Percentiles rank a stretch among this genome's conserved stretches.
These are phyloP conservation scores for Saksenaea oblongispora DNA, from an alignment of 371 early-diverging fungal species.

Conservation along the genomic window DNA sequence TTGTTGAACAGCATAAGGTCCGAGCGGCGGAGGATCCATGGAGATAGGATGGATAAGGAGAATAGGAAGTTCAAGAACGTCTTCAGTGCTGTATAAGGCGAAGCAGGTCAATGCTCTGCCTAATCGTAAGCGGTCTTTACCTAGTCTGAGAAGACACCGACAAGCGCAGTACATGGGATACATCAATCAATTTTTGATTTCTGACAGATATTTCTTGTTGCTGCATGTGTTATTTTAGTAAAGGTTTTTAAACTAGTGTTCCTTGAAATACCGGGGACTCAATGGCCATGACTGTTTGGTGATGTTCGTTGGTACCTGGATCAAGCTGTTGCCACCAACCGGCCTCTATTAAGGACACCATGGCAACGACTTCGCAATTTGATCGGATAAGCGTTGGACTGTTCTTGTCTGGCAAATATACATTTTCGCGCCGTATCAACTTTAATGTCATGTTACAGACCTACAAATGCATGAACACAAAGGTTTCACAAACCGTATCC, in stretches of 20 bases:
- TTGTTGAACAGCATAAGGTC: slow-evolving; percentile 6
- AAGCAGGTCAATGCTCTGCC: background rate
- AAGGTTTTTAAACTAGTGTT: background rate
- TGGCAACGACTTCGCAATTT: slow-evolving; percentile 19
- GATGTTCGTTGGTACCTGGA: slow-evolving; percentile 17
- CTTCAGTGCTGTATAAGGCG: slow-evolving; percentile 9
- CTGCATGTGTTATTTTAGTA: slow-evolving; percentile 8
- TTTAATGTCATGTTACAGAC: slow-evolving; percentile 27
- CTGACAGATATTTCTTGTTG: slow-evolving; percentile 17
- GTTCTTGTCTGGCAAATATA: slow-evolving; percentile 10
- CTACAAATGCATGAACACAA: slow-evolving; percentile 2
- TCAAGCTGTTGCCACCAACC: slow-evolving; percentile 36
- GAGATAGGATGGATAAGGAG: slow-evolving; percentile 36
- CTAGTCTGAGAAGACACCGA: slow-evolving; percentile 18
- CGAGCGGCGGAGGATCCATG: slow-evolving; percentile 35
- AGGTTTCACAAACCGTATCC: background rate
- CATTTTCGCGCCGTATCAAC: slow-evolving; percentile 30
- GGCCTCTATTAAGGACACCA: slow-evolving; percentile 5
- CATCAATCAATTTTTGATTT: slow-evolving; percentile 26
- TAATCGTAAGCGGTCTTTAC: slow-evolving; percentile 11
- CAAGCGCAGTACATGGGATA: slow-evolving; percentile 21
- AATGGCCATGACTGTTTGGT: slow-evolving; percentile 15
- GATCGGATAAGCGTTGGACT: slow-evolving; percentile 19
- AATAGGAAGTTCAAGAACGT: slow-evolving; percentile 27
- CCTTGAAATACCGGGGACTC: slow-evolving; percentile 31